Conservation (phyloP, 1,139 yeast species). For the Sugiyamaella pinicola region DNA sequence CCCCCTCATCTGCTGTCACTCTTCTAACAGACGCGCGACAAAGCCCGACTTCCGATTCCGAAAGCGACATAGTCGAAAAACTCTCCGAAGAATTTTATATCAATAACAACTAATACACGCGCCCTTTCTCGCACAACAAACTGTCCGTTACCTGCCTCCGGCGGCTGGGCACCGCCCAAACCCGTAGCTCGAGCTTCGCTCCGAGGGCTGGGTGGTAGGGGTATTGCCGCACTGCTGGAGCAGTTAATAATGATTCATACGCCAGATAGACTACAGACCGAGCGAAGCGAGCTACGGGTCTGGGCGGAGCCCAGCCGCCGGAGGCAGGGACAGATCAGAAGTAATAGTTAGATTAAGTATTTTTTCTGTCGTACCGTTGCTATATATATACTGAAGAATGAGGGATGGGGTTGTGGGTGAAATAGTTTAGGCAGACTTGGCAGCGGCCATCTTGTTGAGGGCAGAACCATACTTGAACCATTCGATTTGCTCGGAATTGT, state of each 20-base stretch:
- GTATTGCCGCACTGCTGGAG: no score
- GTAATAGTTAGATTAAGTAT: no score
- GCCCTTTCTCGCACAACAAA: no score
- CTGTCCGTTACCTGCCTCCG: no score
- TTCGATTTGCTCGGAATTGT: conserved; percentile 93
- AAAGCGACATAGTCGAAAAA: conserved; percentile 14
- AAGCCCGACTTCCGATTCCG: conserved; percentile 11
- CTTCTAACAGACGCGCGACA: conserved; percentile 6
- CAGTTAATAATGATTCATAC: no score
- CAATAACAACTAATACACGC: background rate
- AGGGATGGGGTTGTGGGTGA: background rate
- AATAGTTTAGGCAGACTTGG: background rate
- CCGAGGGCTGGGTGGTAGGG: no score
- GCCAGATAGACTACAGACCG: no score
- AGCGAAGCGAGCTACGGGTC: conserved; percentile 9
- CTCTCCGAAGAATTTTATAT: conserved; percentile 8
- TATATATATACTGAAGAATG: conserved; percentile 9
- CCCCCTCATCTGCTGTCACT: conserved; percentile 1
- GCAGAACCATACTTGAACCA: conserved; percentile 99
- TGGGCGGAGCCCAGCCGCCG: conserved; percentile 19
- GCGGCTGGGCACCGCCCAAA: no score
- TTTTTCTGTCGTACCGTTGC: conserved; percentile 10
- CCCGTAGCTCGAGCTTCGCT: no score
- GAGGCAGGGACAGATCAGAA: no score
- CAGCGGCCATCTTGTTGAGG: conserved; percentile 90